These are phyloP conservation scores for Boletus semigastroideus DNA, from an alignment of 1,284 basidiomycete species.

Conservation along the genomic window DNA sequence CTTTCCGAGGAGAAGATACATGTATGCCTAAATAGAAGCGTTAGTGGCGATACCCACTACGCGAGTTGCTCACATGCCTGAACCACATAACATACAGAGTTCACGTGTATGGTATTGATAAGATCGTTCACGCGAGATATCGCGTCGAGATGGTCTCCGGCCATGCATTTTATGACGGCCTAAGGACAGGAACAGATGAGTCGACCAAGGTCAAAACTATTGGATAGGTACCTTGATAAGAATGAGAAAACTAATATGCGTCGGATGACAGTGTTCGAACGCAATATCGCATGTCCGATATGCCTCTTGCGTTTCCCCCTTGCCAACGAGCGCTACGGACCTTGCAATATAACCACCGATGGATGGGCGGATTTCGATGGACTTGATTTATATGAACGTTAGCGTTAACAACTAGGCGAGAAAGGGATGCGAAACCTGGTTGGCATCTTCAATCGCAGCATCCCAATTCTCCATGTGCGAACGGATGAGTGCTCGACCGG, in stretches of 20 bases:
- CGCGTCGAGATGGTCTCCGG: neutral
- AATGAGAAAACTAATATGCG: neutral
- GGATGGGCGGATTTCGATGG: neutral
- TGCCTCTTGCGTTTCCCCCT: neutral
- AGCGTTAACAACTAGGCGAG: neutral
- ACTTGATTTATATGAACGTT: neutral
- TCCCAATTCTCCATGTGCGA: neutral
- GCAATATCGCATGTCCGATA: neutral
- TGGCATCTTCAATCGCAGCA: neutral
- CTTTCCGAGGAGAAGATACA: neutral
- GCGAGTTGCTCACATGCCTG: neutral
- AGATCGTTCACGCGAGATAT: neutral
- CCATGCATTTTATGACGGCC: neutral
- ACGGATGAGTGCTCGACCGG: conserved; percentile 1
- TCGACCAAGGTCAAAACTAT: neutral
- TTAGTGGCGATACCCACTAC: neutral
- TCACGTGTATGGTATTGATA: neutral
- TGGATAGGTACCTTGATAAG: neutral
- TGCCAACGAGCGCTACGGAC: neutral
- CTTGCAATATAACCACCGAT: neutral
- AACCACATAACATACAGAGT: neutral
- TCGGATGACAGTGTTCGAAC: neutral
- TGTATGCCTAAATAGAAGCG: neutral
- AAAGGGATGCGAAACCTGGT: neutral
- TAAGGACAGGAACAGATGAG: neutral